Base-by-base conservation (phyloP, 2,329 filamentous ascomycete genomes). In the Purpureocillium takamizusanense region DNA sequence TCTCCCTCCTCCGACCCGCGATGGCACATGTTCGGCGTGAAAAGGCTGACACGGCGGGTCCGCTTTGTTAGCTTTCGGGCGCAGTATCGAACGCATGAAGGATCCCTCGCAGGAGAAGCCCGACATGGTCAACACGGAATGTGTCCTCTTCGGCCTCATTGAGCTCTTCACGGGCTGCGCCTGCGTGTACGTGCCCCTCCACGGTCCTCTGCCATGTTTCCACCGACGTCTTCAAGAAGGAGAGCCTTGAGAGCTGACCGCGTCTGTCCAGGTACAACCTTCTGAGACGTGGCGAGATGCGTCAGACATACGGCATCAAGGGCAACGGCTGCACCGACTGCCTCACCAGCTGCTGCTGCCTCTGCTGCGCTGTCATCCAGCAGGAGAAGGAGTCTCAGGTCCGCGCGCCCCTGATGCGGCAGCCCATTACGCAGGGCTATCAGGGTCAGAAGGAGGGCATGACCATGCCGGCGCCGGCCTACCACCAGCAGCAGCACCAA, bases 291-390 rank as follows among this genome's bases (percentile, higher is more conserved):
- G 51, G 52, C 40, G 66, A 74, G 48, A 69, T 78, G 46, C 69
- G 74, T 35, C 59, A 71, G 38, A 63, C 60, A 31, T 76, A 72
- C 56, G 63, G 62, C 46, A 76, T 79, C 49, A 54, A 69, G 33
- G 74, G 74, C 28, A 62, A 57, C 35, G 62, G 61, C 29, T 54
- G 53, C 41, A 55, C 55, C 27, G 75, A 79, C 51, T 79, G 65
- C 57, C 69, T 67, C 47, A 53, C 59, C n/a, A 57, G 66, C 12
- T 76, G 60, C 54, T 78, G 67, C 59, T 79, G 75, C 52, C 52
- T 61, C 28, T 77, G 72, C 63, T 79, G 75, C 49, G 62, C 65
- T 6, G 54, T 77, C 41, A 63, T 77, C 45, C 76, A 80, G 59
- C 66, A 77, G 40, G 72, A 78, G 41, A 74, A 75, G 46, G 75